phyloP scores from a whole-genome alignment of 305 asterid species.

The Solanum hybrid region DNA sequence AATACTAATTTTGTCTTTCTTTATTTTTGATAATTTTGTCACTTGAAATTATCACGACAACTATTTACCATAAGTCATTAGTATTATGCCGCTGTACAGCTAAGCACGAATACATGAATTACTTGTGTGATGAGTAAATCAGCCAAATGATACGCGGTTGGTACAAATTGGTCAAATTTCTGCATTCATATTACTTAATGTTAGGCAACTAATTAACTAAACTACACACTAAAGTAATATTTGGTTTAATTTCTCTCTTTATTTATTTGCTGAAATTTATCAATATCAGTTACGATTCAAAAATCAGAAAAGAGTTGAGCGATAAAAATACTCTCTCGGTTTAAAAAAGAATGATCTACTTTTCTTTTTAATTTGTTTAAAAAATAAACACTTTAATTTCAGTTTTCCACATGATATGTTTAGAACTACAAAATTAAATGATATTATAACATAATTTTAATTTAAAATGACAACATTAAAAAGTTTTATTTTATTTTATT shows the following conservation, averaged over 20 bases:
- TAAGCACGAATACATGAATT: not conserved
- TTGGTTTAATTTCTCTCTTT: too few relatives aligned
- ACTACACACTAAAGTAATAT: not conserved
- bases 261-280: not conserved
- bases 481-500: too few relatives aligned
- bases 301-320: not conserved
- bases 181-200: not conserved
- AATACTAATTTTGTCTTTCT: not conserved
- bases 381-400: too few relatives aligned
- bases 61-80: not conserved
- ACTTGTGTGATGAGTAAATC: not conserved
- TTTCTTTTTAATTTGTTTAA: too few relatives aligned
- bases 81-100: not conserved
- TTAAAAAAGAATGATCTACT: too few relatives aligned
- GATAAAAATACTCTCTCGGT: not conserved
- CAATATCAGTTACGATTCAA: not conserved
- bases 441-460: too few relatives aligned
- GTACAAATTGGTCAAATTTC: not conserved
- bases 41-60: not conserved
- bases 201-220: not conserved
- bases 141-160: not conserved
- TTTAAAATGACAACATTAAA: too few relatives aligned
- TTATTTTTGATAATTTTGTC: not conserved
- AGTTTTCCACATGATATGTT: too few relatives aligned
- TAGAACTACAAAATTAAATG: too few relatives aligned